These are phyloP conservation scores for Sphaerulina vaccinii DNA, from an alignment of 2,329 filamentous ascomycete species.

Conservation along the genomic window DNA sequence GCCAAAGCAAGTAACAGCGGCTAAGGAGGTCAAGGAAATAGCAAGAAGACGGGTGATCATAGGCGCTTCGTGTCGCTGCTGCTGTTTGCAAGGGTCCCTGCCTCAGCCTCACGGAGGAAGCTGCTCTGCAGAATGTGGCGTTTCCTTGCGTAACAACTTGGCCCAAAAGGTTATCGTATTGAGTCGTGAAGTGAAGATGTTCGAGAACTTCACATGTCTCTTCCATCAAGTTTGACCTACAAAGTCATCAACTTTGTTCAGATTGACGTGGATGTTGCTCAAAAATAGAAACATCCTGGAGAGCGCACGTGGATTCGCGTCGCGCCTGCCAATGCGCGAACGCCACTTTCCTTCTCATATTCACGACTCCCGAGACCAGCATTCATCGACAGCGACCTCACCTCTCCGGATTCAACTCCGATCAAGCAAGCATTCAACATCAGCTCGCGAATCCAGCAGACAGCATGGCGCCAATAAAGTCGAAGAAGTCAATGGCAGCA, in stretches of 20 bases:
- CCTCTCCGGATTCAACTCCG: not conserved
- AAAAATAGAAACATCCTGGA: no score
- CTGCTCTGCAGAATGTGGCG: not conserved
- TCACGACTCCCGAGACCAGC: not conserved
- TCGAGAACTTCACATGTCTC: no score
- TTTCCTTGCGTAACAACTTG: not conserved
- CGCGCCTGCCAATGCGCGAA: no score
- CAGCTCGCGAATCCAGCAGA: not conserved
- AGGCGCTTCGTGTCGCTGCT: not conserved
- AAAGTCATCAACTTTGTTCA: no score
- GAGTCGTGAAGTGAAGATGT: no score
- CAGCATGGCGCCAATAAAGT: constrained; percentile 17
- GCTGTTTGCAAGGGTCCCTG: not conserved
- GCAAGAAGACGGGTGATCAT: not conserved
- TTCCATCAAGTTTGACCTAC: no score
- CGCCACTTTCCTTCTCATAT: not conserved
- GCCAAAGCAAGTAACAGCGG: not conserved
- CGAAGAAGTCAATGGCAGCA: constrained; percentile 7
- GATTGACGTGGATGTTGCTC: no score
- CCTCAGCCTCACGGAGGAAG: not conserved
- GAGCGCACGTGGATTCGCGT: no score
- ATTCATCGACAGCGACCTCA: not conserved
- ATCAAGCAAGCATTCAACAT: not conserved
- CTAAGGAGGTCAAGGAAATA: not conserved
- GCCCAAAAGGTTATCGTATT: not conserved